Percentiles rank a stretch among this genome's conserved stretches.
Conservation (phyloP, 2,329 filamentous ascomycete species). For the Colletotrichum echinochloae region DNA sequence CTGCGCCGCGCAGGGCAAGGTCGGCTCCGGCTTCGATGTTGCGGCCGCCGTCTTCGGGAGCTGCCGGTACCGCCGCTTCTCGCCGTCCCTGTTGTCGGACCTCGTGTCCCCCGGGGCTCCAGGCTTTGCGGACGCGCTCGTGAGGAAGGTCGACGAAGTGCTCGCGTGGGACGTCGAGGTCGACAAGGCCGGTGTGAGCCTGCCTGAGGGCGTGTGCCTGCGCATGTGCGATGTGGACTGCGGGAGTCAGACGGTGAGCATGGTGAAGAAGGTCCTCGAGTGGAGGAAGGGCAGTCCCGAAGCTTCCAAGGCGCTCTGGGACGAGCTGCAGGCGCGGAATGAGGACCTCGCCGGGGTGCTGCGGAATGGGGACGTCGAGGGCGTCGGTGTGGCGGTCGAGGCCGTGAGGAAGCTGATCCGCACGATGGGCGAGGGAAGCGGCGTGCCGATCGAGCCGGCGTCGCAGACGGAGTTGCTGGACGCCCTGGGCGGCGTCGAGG, state of each 20-base stretch:
- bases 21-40: slow-evolving; percentile 96
- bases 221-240: slow-evolving; percentile 98
- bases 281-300: slow-evolving; percentile 78
- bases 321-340: slow-evolving; percentile 78
- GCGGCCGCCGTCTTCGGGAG: slow-evolving; percentile 93
- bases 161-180: slow-evolving; percentile 84
- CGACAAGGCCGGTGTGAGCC: slow-evolving; percentile 73
- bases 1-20: slow-evolving; percentile 95
- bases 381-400: slow-evolving; percentile 61
- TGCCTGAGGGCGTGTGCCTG: slow-evolving; percentile 80
- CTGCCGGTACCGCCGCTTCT: slow-evolving; percentile 93
- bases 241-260: slow-evolving; percentile 90
- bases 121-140: slow-evolving; percentile 75
- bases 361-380: slow-evolving; percentile 58
- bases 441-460: slow-evolving; percentile 88
- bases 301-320: slow-evolving; percentile 79
- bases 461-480: slow-evolving; percentile 89
- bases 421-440: slow-evolving; percentile 78
- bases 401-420: slow-evolving; percentile 73
- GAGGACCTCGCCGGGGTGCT: slow-evolving; percentile 76
- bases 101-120: slow-evolving; percentile 75
- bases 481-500: slow-evolving; percentile 76
- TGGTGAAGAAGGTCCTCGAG: slow-evolving; percentile 91
- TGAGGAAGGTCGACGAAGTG: slow-evolving; percentile 73
- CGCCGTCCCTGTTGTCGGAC: slow-evolving; percentile 75